These are phyloP conservation scores for Colletotrichum musicola DNA, from an alignment of 2,329 filamentous ascomycete species.

Conservation along the genomic window DNA sequence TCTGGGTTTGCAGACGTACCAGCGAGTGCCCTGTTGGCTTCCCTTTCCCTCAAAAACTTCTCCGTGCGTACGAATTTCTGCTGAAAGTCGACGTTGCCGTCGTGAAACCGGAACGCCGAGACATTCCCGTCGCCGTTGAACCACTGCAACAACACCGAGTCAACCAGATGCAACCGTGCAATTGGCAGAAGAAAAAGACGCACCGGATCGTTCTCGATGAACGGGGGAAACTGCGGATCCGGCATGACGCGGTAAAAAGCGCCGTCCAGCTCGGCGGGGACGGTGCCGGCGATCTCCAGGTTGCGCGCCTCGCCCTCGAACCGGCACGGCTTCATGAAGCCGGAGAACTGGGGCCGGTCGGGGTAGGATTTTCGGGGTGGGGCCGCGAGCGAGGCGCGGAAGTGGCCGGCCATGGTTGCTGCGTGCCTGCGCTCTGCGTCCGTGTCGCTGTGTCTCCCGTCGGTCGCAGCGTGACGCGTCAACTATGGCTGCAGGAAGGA, in stretches of 20 bases:
- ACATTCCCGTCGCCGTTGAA: conserved; percentile 57
- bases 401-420: conserved; percentile 27
- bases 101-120: conserved; percentile 50
- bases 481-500: neutral
- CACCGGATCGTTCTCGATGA: conserved; percentile 28
- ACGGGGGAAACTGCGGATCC: conserved; percentile 53
- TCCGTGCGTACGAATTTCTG: conserved; percentile 55
- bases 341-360: conserved; percentile 36
- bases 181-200: neutral
- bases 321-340: conserved; percentile 36
- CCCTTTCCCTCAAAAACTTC: conserved; percentile 52
- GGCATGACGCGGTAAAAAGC: conserved; percentile 53
- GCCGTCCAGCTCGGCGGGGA: conserved; percentile 43
- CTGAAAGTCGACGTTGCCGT: conserved; percentile 50
- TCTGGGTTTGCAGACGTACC: neutral
- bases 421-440: neutral
- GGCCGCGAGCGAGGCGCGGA: conserved; percentile 25
- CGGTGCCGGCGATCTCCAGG: conserved; percentile 40
- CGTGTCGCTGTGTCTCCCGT: neutral
- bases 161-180: neutral
- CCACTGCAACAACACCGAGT: conserved; percentile 40
- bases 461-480: neutral
- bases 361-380: conserved; percentile 20
- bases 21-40: conserved; percentile 46
- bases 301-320: conserved; percentile 39